These are phyloP conservation scores for Termitomyces sp. DNA, from an alignment of 768 basidiomycete species.

Conservation along the genomic window DNA sequence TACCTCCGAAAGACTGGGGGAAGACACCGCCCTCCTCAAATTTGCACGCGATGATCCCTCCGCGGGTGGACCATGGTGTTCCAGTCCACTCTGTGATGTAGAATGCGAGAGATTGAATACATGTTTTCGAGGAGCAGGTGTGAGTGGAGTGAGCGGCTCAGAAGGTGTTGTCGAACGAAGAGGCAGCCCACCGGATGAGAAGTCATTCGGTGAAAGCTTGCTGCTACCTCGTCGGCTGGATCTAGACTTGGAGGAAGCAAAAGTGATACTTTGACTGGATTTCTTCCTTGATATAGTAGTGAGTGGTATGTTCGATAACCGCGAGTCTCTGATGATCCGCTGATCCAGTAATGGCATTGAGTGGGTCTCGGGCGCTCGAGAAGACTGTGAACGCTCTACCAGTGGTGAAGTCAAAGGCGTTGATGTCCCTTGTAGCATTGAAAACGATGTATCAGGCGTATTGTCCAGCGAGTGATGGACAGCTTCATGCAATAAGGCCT, in stretches of 20 bases:
- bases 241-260: conserved; percentile 18
- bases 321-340: conserved; percentile 36
- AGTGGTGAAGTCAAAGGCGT: conserved; percentile 34
- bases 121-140: conserved; percentile 58
- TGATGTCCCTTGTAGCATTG: conserved; percentile 27
- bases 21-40: conserved; percentile 47
- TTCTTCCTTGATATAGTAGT: conserved; percentile 20
- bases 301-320: conserved; percentile 16
- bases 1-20: conserved; percentile 44
- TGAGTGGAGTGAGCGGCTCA: conserved; percentile 52
- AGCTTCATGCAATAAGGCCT: conserved; percentile 67
- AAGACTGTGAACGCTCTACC: not conserved
- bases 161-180: conserved; percentile 60
- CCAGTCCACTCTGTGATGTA: conserved; percentile 50
- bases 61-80: conserved; percentile 3
- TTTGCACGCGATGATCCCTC: conserved; percentile 3
- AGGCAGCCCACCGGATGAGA: conserved; percentile 35
- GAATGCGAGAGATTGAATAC: conserved; percentile 45
- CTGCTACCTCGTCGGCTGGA: conserved; percentile 23
- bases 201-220: conserved; percentile 11
- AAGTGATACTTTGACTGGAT: conserved; percentile 21
- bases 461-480: conserved; percentile 67
- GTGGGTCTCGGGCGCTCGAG: conserved; percentile 13
- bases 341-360: conserved; percentile 32
- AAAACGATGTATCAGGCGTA: conserved; percentile 40